Evolutionary conservation across 352 stramenopile genomes (phyloP), one percentile per base, ranked within the genome.

Genomic region (Phytopythium helicoides): DNA sequence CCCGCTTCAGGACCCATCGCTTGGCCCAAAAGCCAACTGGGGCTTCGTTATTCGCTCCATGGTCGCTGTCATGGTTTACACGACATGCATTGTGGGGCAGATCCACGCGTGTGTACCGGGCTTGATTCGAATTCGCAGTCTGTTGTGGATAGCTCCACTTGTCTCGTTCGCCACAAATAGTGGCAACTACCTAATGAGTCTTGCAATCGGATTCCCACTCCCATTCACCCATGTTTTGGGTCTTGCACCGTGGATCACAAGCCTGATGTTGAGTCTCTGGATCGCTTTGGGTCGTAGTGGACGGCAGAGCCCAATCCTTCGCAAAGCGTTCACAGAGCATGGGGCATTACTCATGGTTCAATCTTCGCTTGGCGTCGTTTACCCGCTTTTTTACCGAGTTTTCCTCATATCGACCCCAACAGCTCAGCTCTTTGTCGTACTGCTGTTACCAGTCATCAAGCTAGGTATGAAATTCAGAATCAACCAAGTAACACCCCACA

Each of bases 371-470:
- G 54, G 40, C 6, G 41, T 66, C 6, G 47, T 58, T 3, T 66
- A 66, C 23, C 58, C 58, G 11, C 21, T 62, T 7, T 66, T 62
- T 25, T 62, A 66, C n/a, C 52, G 56, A 15, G 25, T 41, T 8
- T 66, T 66, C 28, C 21, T 66, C 41, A 31, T 31, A 5, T 55
- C 41, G 26, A 47, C 53, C 15, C 26, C 37, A 15, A 69, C 60
- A 1, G 22, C 40, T 0, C 66, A 72, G 18, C 69, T 56, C 21
- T 64, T 65, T 39, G 45, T 60, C 15, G 48, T 60, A 25, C 39
- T 76, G 16, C 35, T 82, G 12, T 50, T 82, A 26, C 66, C 60
- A 14, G 47, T 64, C 23, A 60, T 77, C 19, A 82, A 82, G 40
- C 45, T 82, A 16, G 37, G 45, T 1, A 55, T 49, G 31, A 80